Conservation (phyloP, 495 filamentous ascomycete species). For the Penicillium samsonianum region DNA sequence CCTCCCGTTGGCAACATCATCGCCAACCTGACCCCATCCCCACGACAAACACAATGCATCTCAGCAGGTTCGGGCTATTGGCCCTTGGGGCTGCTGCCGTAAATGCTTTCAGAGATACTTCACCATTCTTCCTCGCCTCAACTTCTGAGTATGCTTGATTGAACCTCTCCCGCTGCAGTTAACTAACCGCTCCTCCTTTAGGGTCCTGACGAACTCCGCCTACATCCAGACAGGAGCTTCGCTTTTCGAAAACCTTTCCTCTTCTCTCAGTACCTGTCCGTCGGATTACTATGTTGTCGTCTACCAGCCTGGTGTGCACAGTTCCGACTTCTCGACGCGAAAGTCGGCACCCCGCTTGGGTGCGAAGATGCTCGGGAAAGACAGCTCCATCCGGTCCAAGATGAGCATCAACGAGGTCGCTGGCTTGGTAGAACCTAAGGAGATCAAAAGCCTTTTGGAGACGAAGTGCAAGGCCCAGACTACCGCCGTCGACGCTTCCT, state of each 20-base stretch:
- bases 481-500: conserved; percentile 61
- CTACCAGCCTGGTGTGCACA: conserved; percentile 74
- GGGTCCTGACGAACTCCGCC: conserved; percentile 46
- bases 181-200: conserved; percentile 39
- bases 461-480: conserved; percentile 54
- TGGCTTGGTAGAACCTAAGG: conserved; percentile 58
- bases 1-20: conserved; percentile 33
- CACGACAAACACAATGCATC: conserved; percentile 56
- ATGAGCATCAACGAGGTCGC: conserved; percentile 61
- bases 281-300: conserved; percentile 80
- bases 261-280: conserved; percentile 61
- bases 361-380: conserved; percentile 50
- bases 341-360: conserved; percentile 63
- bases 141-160: conserved; percentile 65
- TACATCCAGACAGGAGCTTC: conserved; percentile 46
- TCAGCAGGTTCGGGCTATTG: conserved; percentile 59
- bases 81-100: conserved; percentile 61
- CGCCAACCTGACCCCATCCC: conserved; percentile 19
- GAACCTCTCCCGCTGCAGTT: conserved; percentile 15
- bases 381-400: conserved; percentile 50
- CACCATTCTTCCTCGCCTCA: conserved; percentile 84
- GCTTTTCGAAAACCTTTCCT: conserved; percentile 33
- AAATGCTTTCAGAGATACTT: conserved; percentile 78
- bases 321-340: conserved; percentile 58
- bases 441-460: conserved; percentile 53